These are phyloP conservation scores for Ettlia oleoabundans DNA, from an alignment of 139 green algal species.

Conservation along the genomic window DNA sequence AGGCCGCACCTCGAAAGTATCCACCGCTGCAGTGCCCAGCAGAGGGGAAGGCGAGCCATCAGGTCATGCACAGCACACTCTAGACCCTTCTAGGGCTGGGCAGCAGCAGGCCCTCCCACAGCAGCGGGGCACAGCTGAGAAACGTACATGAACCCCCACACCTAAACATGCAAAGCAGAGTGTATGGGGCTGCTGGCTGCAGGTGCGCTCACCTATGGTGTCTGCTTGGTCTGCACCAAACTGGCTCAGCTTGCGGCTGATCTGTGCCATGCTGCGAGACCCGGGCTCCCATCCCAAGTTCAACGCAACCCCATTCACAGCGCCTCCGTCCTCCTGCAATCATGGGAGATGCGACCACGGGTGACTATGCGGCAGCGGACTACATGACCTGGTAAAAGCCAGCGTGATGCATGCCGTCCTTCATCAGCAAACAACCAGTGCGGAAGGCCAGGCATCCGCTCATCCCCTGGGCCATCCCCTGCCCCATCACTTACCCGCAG, in stretches of 20 bases:
- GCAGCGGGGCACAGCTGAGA: not conserved
- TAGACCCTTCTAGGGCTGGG: too few species aligned
- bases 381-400: too few species aligned
- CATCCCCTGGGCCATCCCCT: too few species aligned
- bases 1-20: slow-evolving; percentile 15
- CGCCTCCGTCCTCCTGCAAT: slow-evolving; percentile 18
- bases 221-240: slow-evolving; percentile 10
- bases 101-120: not conserved
- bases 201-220: not conserved
- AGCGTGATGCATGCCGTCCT: too few species aligned
- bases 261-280: not conserved
- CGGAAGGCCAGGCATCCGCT: too few species aligned
- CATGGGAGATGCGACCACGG: too few species aligned
- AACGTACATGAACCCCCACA: too few species aligned
- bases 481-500: slow-evolving; percentile 27
- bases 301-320: not conserved
- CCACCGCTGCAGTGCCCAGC: not conserved
- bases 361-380: too few species aligned
- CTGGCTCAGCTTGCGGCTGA: slow-evolving; percentile 8
- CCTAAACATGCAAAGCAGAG: too few species aligned
- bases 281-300: slow-evolving; percentile 17
- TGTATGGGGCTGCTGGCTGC: not conserved
- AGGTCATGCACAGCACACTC: not conserved
- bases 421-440: too few species aligned
- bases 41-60: not conserved